Evolutionary conservation across 495 filamentous ascomycete species (phyloP), one percentile per base, ranked within the genome.

Genomic region (Mytilinidion resinicola): DNA sequence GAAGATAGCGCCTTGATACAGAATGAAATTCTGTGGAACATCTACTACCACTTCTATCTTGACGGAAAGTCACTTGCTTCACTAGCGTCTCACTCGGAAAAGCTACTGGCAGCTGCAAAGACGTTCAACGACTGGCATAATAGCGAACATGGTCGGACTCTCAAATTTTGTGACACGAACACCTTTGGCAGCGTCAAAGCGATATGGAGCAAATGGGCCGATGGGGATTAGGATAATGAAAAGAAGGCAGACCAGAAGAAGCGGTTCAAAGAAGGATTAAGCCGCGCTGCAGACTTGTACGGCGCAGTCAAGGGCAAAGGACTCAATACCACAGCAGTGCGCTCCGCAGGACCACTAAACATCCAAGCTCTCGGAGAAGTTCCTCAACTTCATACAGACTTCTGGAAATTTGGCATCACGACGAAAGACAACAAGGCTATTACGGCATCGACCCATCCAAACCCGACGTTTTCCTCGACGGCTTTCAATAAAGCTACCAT

Each of bases 11-110:
- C 30, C 12, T 4, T 3, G 15, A 1, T 6, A 19, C 10, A 21
- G 14, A 2, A 56, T 35, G 56, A 70, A 1, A 63, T 42, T 8
- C 67, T 81, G 9, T 85, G 79, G 81, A 72, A 78, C 37, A 74
- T 83, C 54, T 84, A 78, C 59, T 82, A 82, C 58, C 70, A 83
- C 60, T 43, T 78, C 21, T 74, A 72, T 51, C 63, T 85, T 6
- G 69, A 76, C 56, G 53, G 70, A 0, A 36, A 67, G 47, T 67
- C 75, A 25, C 50, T 73, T 12, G 33, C 64, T 5, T 47, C 77
- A 7, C 65, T 80, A 10, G 52, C 60, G 1, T 33, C 12, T 12
- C 80, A 81, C 37, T 62, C 72, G 0, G 48, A 57, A 20, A 79
- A 73, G 53, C 73, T 85, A 8, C 43, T 63, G 9, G 42, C 49